Evolutionary conservation across 2,329 filamentous ascomycete genomes (phyloP).

Genomic region (Colletotrichum theobromicola): DNA sequence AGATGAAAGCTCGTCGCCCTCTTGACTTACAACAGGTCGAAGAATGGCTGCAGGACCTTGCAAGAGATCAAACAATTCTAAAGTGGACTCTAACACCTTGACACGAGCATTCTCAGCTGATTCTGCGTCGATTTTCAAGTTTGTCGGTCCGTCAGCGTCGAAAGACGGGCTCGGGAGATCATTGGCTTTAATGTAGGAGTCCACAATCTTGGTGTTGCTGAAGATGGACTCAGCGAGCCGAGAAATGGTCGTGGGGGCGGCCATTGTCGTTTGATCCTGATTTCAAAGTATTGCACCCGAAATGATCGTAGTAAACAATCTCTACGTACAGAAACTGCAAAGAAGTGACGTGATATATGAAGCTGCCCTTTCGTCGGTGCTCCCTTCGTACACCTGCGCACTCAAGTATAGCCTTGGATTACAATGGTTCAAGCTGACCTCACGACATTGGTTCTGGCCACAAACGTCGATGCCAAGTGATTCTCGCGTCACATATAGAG

Average conservation of each 20-base stretch:
- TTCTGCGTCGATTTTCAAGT: background rate
- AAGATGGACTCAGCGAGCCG: background rate
- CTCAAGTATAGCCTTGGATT: background rate
- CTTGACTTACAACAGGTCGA: background rate
- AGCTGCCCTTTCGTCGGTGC: background rate
- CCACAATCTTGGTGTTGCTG: background rate
- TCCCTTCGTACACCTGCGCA: background rate
- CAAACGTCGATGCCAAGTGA: background rate
- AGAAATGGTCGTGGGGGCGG: background rate
- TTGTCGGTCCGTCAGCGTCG: background rate
- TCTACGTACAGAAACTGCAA: background rate
- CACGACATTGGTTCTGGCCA: background rate
- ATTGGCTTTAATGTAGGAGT: background rate
- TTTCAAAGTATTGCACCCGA: background rate
- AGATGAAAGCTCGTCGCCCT: background rate
- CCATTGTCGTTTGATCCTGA: background rate
- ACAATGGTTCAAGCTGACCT: background rate
- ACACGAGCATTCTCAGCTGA: background rate
- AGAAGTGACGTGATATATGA: background rate
- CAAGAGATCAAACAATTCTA: background rate
- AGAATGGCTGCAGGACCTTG: background rate
- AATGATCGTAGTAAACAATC: background rate
- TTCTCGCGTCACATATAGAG: background rate
- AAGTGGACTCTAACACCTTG: background rate
- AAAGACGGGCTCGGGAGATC: background rate